A percentile compares a stretch with the other conserved stretches of the same genome.
Evolutionary conservation across 2,329 filamentous ascomycete species (phyloP).

Genomic region (Leptosphaerulina australis): DNA sequence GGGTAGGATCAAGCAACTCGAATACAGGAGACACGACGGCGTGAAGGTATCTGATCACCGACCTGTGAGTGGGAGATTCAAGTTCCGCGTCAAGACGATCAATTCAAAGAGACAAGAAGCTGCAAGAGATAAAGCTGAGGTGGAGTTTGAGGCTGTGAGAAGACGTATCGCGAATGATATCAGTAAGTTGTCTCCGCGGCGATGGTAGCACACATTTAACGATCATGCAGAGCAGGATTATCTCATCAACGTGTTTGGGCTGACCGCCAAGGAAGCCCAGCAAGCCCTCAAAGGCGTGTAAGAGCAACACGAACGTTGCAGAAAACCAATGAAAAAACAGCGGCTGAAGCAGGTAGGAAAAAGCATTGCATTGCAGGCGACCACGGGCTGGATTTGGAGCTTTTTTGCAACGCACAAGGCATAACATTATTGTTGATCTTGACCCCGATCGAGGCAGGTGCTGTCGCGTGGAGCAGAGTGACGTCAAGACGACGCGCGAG

Average conservation of each 20-base stretch:
- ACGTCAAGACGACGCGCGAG: constrained; percentile 17
- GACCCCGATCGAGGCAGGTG: constrained; percentile 23
- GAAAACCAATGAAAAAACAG: constrained; percentile 8
- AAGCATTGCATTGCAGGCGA: constrained; percentile 28
- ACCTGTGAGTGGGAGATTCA: constrained; percentile 86
- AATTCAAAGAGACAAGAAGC: constrained; percentile 67
- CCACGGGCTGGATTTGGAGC: constrained; percentile 13
- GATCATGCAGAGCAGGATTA: constrained; percentile 59
- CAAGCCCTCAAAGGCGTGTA: constrained; percentile 45
- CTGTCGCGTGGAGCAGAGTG: constrained; percentile 21
- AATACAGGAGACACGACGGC: constrained; percentile 82
- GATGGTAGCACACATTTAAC: not conserved
- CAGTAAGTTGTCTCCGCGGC: constrained; percentile 64
- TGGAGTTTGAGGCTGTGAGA: constrained; percentile 75
- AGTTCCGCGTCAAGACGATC: constrained; percentile 82
- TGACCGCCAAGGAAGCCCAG: constrained; percentile 60
- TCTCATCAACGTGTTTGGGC: constrained; percentile 66
- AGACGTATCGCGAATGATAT: constrained; percentile 71
- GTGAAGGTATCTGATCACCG: constrained; percentile 90
- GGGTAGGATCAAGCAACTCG: constrained; percentile 81
- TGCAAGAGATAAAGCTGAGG: constrained; percentile 75
- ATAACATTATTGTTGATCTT: constrained; percentile 3
- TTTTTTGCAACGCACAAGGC: constrained; percentile 4
- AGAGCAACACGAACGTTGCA: not conserved
- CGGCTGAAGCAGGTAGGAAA: constrained; percentile 13